A percentile compares a stretch with the other conserved stretches of the same genome.
Conservation (phyloP, 805 yeast genomes). For the Saccharomyces jurei region DNA sequence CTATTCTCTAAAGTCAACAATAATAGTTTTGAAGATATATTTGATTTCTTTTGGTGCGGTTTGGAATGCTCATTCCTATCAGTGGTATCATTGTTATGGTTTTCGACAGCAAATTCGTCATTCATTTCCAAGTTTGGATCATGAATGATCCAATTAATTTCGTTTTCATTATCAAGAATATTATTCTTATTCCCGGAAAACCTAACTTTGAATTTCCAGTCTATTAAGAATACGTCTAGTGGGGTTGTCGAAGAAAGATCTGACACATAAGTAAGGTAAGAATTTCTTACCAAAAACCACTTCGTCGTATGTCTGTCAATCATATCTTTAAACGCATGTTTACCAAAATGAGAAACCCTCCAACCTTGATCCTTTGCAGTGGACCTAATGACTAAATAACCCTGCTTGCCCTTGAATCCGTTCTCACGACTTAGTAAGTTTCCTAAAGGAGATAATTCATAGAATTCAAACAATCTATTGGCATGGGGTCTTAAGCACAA, state of each 20-base stretch:
- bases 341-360: constrained; percentile 84
- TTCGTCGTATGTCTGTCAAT: constrained; percentile 82
- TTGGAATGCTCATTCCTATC: neutral
- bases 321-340: constrained; percentile 77
- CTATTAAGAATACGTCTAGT: constrained; percentile 86
- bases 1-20: constrained; percentile 57
- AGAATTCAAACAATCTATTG: constrained; percentile 73
- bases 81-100: neutral
- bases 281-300: constrained; percentile 83
- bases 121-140: neutral
- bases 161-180: neutral
- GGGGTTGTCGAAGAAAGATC: constrained; percentile 83
- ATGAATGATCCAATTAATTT: neutral
- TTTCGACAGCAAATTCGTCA: neutral
- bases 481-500: constrained; percentile 73
- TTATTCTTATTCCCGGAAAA: constrained; percentile 34
- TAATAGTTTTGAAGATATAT: constrained; percentile 44
- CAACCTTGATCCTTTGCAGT: constrained; percentile 88
- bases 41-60: constrained; percentile 21
- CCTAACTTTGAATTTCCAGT: constrained; percentile 54
- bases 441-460: constrained; percentile 85
- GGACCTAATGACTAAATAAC: constrained; percentile 69
- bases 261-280: constrained; percentile 78
- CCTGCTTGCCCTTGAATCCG: constrained; percentile 83
- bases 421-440: constrained; percentile 75